phyloP scores from a whole-genome alignment of 2,329 filamentous ascomycete species.

The Byssothecium circinans region DNA sequence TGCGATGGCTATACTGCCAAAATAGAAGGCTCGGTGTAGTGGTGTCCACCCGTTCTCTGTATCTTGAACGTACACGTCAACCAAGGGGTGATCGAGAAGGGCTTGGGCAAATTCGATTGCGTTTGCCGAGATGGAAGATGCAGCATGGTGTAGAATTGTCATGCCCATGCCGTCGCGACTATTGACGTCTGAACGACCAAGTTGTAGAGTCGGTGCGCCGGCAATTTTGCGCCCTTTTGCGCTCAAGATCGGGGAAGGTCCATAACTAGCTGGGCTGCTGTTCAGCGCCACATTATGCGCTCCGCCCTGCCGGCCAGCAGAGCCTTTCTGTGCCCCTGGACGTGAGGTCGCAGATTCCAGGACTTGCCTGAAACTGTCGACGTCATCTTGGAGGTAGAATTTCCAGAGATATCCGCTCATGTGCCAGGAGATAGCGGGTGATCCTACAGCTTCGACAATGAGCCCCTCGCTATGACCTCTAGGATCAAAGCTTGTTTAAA shows the following conservation, averaged over 20 bases:
- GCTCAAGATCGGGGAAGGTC: slow-evolving; percentile 48
- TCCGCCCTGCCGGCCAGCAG: slow-evolving; percentile 37
- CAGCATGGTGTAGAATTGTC: slow-evolving; percentile 81
- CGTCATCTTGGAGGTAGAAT: slow-evolving; percentile 95
- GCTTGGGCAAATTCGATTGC: slow-evolving; percentile 75
- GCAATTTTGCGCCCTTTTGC: slow-evolving; percentile 38
- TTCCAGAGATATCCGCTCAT: slow-evolving; percentile 99
- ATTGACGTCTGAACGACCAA: slow-evolving; percentile 74
- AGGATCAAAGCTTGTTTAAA: slow-evolving; percentile 92
- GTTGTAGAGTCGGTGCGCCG: slow-evolving; percentile 32
- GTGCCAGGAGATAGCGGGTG: slow-evolving; percentile 51
- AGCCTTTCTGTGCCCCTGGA: slow-evolving; percentile 55
- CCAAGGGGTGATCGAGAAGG: slow-evolving; percentile 76
- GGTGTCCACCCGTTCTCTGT: slow-evolving; percentile 94
- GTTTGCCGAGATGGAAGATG: slow-evolving; percentile 70
- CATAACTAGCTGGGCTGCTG: slow-evolving; percentile 52
- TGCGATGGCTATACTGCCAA: slow-evolving; percentile 84
- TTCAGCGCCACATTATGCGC: slow-evolving; percentile 37
- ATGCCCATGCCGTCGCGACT: slow-evolving; percentile 78
- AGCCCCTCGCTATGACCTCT: slow-evolving; percentile 89
- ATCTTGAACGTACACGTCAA: slow-evolving; percentile 87
- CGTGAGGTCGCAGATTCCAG: slow-evolving; percentile 70
- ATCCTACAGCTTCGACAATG: slow-evolving; percentile 58
- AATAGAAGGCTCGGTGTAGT: slow-evolving; percentile 85
- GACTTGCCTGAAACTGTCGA: slow-evolving; percentile 89